These are phyloP conservation scores for Ophiostoma sp. DNA, from an alignment of 2,329 filamentous ascomycete genomes.

Conservation along the genomic window DNA sequence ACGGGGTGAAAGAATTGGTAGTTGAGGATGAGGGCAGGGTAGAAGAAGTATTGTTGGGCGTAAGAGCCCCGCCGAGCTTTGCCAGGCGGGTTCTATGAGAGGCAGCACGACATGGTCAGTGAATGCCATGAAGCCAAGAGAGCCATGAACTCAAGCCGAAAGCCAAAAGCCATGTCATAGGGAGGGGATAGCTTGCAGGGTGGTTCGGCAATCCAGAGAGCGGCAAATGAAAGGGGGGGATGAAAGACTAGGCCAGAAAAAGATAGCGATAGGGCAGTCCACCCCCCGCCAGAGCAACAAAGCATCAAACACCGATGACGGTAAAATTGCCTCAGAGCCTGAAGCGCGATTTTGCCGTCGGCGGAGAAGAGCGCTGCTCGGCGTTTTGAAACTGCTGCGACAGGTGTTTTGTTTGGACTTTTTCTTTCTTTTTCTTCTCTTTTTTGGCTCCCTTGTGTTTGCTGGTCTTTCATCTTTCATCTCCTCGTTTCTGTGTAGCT, in stretches of 20 bases:
- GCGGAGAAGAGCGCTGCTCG: neutral
- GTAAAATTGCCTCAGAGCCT: slow-evolving; percentile 5
- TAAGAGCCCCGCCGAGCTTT: slow-evolving; percentile 59
- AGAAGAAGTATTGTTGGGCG: slow-evolving; percentile 33
- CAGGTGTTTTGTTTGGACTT: neutral
- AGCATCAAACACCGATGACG: slow-evolving; percentile 9
- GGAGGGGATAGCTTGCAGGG: neutral
- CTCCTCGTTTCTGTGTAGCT: neutral
- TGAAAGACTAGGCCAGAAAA: slow-evolving; percentile 7
- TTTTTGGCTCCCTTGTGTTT: slow-evolving; percentile 5
- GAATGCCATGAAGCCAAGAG: slow-evolving; percentile 2
- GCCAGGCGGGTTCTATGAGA: slow-evolving; percentile 63
- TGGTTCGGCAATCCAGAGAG: slow-evolving; percentile 10
- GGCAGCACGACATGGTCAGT: slow-evolving; percentile 12
- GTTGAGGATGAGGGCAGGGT: slow-evolving; percentile 25
- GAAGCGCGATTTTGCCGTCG: slow-evolving; percentile 15
- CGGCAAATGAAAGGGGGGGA: neutral
- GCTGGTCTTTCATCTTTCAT: neutral
- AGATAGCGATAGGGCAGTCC: neutral
- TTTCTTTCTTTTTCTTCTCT: neutral
- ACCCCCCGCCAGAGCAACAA: neutral
- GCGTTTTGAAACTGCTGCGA: neutral
- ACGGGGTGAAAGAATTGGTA: slow-evolving; percentile 7
- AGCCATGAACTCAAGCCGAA: too few relatives aligned
- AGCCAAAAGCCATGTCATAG: neutral